A percentile compares a stretch with the other conserved stretches of the same genome.
These are phyloP conservation scores for Citrus medica DNA, from an alignment of 345 rosid species.

Conservation along the genomic window DNA sequence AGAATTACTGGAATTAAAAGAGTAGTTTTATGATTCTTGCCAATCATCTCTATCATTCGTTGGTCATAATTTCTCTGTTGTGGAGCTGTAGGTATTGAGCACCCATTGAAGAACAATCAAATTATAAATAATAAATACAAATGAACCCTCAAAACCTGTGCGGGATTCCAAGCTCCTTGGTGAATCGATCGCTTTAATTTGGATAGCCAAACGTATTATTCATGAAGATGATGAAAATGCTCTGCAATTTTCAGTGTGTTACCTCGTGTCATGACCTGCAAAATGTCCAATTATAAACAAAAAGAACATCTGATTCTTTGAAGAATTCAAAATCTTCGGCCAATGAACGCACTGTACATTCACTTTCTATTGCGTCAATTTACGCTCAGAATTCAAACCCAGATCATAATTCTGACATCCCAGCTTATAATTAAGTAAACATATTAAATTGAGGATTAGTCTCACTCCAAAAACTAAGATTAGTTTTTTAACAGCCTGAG, in stretches of 20 bases:
- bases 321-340: neutral
- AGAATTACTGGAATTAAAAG: slow-evolving; percentile 5
- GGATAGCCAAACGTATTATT: neutral
- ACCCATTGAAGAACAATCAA: too few relatives aligned
- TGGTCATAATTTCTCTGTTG: too few relatives aligned
- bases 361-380: neutral
- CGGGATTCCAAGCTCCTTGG: neutral
- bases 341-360: neutral
- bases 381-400: neutral
- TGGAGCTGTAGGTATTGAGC: too few relatives aligned
- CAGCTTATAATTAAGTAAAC: neutral
- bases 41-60: neutral
- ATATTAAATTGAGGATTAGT: neutral
- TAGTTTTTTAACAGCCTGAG: neutral
- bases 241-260: neutral
- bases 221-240: neutral
- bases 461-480: neutral
- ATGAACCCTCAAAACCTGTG: neutral
- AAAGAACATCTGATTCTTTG: neutral
- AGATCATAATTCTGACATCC: neutral
- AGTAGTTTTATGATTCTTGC: neutral
- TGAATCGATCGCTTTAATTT: neutral
- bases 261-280: neutral
- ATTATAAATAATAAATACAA: too few relatives aligned
- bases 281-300: neutral